phyloP scores from a whole-genome alignment of 352 stramenopile genomes.

The Albugo candida region DNA sequence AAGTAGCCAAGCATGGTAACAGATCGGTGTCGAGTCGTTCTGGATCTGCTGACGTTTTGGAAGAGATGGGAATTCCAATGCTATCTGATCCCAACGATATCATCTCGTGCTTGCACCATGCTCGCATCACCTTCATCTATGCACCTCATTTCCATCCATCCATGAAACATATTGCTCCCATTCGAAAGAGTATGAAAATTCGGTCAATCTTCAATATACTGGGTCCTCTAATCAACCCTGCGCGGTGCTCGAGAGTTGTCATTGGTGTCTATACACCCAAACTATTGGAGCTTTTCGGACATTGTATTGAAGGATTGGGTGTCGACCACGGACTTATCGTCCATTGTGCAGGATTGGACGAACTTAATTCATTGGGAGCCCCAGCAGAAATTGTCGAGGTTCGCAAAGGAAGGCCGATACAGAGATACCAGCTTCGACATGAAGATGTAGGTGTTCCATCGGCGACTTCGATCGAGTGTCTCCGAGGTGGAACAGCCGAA shows the following conservation, averaged over 20 bases:
- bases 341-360: slow-evolving; percentile 95
- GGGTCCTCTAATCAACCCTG: slow-evolving; percentile 94
- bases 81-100: slow-evolving; percentile 75
- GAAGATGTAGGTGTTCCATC: slow-evolving; percentile 75
- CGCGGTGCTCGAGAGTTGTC: slow-evolving; percentile 86
- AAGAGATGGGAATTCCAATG: slow-evolving; percentile 92
- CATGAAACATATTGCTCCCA: slow-evolving; percentile 88
- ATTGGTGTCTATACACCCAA: slow-evolving; percentile 96
- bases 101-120: slow-evolving; percentile 80
- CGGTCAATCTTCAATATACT: slow-evolving; percentile 97
- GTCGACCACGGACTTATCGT: slow-evolving; percentile 97
- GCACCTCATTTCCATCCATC: slow-evolving; percentile 92
- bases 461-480: slow-evolving; percentile 80
- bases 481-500: slow-evolving; percentile 88
- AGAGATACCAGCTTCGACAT: slow-evolving; percentile 44
- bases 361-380: slow-evolving; percentile 90
- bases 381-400: slow-evolving; percentile 63
- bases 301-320: slow-evolving; percentile 74
- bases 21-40: slow-evolving; percentile 88
- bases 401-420: slow-evolving; percentile 20
- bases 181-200: slow-evolving; percentile 92
- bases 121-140: slow-evolving; percentile 95
- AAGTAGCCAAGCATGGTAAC: slow-evolving; percentile 96
- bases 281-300: slow-evolving; percentile 74
- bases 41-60: slow-evolving; percentile 93